A percentile compares a stretch with the other conserved stretches of the same genome.
phyloP scores from a whole-genome alignment of 768 basidiomycete genomes.

The Termitomyces sp. region DNA sequence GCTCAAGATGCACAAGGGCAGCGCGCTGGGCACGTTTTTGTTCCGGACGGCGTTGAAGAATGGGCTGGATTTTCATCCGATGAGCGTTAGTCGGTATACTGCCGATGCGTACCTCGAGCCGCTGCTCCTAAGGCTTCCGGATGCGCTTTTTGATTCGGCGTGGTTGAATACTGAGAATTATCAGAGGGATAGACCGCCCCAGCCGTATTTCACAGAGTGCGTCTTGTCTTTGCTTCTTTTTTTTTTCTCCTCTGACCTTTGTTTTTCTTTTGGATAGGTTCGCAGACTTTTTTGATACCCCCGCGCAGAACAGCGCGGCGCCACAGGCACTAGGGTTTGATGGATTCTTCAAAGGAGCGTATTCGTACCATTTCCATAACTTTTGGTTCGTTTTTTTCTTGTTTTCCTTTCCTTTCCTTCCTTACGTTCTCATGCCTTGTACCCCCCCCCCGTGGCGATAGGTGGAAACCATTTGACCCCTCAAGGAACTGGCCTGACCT shows the following conservation, averaged over 20 bases:
- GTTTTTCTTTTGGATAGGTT: conserved; percentile 56
- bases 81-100: conserved; percentile 83
- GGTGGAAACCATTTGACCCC: conserved; percentile 94
- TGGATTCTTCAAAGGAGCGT: conserved; percentile 91
- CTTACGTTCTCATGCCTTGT: neutral
- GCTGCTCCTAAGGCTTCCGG: conserved; percentile 75
- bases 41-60: conserved; percentile 92
- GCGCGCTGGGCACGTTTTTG: conserved; percentile 83
- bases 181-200: conserved; percentile 86
- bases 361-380: conserved; percentile 93
- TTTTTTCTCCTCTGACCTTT: no score
- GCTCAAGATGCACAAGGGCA: conserved; percentile 82
- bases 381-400: conserved; percentile 53
- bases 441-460: no score
- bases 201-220: conserved; percentile 86
- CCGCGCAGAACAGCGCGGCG: conserved; percentile 61
- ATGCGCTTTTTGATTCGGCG: conserved; percentile 90
- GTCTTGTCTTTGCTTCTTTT: conserved; percentile 12
- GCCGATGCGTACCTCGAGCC: conserved; percentile 78
- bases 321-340: conserved; percentile 83
- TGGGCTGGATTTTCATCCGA: conserved; percentile 91
- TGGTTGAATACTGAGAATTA: conserved; percentile 92
- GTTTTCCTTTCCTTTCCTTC: neutral
- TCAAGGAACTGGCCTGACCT: conserved; percentile 89
- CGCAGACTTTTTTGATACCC: conserved; percentile 78